A percentile compares a stretch with the other conserved stretches of the same genome.
Conservation (phyloP, 2,329 filamentous ascomycete species). For the Sporothrix dimorphospora region DNA sequence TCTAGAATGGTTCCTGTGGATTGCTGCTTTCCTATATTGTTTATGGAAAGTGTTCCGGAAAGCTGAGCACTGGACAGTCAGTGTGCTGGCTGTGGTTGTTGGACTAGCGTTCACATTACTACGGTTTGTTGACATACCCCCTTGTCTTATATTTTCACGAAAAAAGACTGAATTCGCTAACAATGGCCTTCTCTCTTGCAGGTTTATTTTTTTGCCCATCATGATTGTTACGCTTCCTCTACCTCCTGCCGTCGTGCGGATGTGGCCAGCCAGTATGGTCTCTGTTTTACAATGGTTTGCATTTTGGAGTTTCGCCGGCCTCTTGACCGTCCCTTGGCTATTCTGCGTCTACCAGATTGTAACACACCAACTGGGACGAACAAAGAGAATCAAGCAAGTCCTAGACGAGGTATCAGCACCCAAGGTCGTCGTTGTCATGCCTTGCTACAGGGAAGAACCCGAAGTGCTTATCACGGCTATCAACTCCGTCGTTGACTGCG, state of each 20-base stretch:
- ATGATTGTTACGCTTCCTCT: constrained; percentile 93
- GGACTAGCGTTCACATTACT: constrained; percentile 70
- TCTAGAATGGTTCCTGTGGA: constrained; percentile 93
- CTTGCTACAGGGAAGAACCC: constrained; percentile 90
- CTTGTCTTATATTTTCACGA: background rate
- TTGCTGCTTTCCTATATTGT: constrained; percentile 92
- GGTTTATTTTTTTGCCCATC: constrained; percentile 84
- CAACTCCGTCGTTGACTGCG: constrained; percentile 89
- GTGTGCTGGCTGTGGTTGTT: constrained; percentile 75
- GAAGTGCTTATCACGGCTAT: constrained; percentile 82
- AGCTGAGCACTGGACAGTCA: constrained; percentile 84
- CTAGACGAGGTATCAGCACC: constrained; percentile 85
- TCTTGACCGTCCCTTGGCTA: constrained; percentile 87
- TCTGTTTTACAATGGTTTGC: constrained; percentile 86
- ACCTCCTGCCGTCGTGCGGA: constrained; percentile 68
- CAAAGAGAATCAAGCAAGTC: constrained; percentile 78
- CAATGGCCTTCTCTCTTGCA: constrained; percentile 42
- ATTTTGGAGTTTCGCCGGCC: constrained; percentile 86
- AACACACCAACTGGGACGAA: constrained; percentile 81
- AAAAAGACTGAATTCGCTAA: background rate
- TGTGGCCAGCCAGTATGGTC: constrained; percentile 73
- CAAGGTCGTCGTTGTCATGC: constrained; percentile 96
- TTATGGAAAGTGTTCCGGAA: constrained; percentile 85
- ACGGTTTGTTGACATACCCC: constrained; percentile 60
- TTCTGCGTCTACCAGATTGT: constrained; percentile 92